A percentile compares a stretch with the other conserved stretches of the same genome.
phyloP scores from a whole-genome alignment of 176 grass and related monocot species.

The Melocanna baccifera region DNA sequence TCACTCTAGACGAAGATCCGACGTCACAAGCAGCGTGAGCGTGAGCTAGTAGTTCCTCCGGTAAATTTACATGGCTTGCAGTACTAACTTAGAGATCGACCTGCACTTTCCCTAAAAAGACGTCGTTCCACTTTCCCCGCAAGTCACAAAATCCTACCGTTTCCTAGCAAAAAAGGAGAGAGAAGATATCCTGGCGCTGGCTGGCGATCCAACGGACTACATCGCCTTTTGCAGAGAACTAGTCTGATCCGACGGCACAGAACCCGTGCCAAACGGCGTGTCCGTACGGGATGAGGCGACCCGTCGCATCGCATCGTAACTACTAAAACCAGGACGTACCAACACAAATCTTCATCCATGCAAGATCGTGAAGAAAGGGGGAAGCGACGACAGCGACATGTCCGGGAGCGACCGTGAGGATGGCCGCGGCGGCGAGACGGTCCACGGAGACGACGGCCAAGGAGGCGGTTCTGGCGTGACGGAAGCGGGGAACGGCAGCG shows the following conservation, averaged over 20 bases:
- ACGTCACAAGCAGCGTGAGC: too few species aligned
- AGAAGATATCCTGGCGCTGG: neutral
- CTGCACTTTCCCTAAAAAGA: neutral
- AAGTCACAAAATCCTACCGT: neutral
- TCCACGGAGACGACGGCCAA: neutral
- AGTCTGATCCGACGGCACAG: neutral
- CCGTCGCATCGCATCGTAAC: neutral
- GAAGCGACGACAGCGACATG: neutral
- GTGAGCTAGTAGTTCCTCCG: too few species aligned
- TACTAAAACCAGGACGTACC: neutral
- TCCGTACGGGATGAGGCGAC: neutral
- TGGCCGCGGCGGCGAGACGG: neutral
- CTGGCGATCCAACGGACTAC: neutral
- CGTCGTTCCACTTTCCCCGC: neutral
- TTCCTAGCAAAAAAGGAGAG: neutral
- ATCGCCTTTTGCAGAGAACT: neutral
- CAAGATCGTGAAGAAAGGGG: neutral
- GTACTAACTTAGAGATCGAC: neutral
- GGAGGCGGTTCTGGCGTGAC: conserved; percentile 14
- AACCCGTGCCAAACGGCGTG: neutral
- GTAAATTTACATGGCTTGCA: neutral
- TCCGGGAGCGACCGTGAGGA: neutral
- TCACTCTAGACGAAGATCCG: too few species aligned
- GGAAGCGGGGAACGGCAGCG: neutral
- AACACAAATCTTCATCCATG: neutral